Evolutionary conservation across 2,329 filamentous ascomycete genomes (phyloP).

Genomic region (Microcyclosporella mali): DNA sequence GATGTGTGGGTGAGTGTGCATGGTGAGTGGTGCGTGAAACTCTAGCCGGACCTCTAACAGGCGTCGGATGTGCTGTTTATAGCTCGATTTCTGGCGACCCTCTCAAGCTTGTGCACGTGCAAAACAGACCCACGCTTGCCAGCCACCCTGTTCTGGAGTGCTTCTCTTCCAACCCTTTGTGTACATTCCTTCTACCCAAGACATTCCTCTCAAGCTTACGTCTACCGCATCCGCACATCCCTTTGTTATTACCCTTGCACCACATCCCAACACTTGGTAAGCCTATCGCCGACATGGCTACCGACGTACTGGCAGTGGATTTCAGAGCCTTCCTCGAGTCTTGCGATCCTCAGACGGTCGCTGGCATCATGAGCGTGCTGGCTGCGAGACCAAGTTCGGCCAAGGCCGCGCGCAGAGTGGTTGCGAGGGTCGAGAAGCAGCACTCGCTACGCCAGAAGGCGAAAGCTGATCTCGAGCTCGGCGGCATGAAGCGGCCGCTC

Average conservation of each 20-base stretch:
- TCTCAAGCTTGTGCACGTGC: too few species aligned
- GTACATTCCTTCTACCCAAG: background rate
- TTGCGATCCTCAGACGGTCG: conserved; percentile 1
- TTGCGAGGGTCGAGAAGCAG: conserved; percentile 1
- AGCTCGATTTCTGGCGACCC: too few species aligned
- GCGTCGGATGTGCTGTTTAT: too few species aligned
- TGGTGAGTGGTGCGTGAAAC: too few species aligned
- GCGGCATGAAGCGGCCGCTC: conserved; percentile 11
- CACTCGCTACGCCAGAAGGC: conserved; percentile 7
- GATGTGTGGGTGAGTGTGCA: too few species aligned
- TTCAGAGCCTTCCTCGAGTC: conserved; percentile 15
- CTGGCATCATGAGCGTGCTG: background rate
- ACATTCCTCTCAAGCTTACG: conserved; percentile 16
- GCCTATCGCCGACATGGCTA: conserved; percentile 14
- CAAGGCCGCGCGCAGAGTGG: conserved; percentile 14
- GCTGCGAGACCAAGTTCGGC: conserved; percentile 6
- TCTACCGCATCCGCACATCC: conserved; percentile 23
- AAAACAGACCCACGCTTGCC: too few species aligned
- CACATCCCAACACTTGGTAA: conserved; percentile 21
- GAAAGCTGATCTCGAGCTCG: conserved; percentile 11
- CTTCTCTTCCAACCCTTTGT: background rate
- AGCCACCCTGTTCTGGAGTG: too few species aligned
- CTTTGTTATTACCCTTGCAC: conserved; percentile 24
- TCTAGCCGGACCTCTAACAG: too few species aligned
- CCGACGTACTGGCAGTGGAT: conserved; percentile 13